Conservation (phyloP, 768 basidiomycete genomes). For the Rhodotorula graminis region DNA sequence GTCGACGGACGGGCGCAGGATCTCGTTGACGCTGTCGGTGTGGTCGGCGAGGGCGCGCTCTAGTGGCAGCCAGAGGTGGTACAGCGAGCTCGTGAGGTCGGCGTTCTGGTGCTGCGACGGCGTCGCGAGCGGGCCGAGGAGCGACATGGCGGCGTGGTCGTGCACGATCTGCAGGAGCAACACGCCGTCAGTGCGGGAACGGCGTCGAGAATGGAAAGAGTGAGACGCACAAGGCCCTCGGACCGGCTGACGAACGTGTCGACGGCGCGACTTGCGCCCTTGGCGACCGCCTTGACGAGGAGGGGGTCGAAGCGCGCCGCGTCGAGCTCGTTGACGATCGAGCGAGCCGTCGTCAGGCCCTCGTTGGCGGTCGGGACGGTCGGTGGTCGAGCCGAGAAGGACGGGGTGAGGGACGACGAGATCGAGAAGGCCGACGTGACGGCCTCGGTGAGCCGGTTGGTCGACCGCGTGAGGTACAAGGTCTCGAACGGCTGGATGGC, state of each 20-base stretch:
- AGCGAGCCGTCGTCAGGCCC: slow-evolving; percentile 69
- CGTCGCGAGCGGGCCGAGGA: slow-evolving; percentile 72
- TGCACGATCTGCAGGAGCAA: slow-evolving; percentile 56
- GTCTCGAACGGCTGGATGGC: slow-evolving; percentile 77
- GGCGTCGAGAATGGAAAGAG: neutral
- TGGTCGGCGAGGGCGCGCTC: slow-evolving; percentile 66
- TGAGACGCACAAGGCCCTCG: slow-evolving; percentile 60
- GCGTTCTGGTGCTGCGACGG: slow-evolving; percentile 73
- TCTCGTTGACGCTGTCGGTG: slow-evolving; percentile 45
- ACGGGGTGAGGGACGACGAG: slow-evolving; percentile 49
- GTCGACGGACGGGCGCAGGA: slow-evolving; percentile 33
- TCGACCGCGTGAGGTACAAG: slow-evolving; percentile 78
- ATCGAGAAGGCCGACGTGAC: slow-evolving; percentile 67
- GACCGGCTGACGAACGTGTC: slow-evolving; percentile 63
- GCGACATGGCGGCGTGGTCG: slow-evolving; percentile 70
- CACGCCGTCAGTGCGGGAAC: neutral
- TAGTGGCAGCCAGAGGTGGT: slow-evolving; percentile 68
- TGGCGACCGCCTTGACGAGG: slow-evolving; percentile 71
- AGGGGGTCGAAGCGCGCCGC: slow-evolving; percentile 88
- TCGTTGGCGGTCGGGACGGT: slow-evolving; percentile 53
- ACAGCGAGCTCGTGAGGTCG: slow-evolving; percentile 70
- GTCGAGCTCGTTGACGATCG: slow-evolving; percentile 84
- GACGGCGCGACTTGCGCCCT: slow-evolving; percentile 62
- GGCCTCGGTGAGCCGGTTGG: slow-evolving; percentile 75
- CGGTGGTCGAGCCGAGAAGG: slow-evolving; percentile 61